A percentile compares a stretch with the other conserved stretches of the same genome.
phyloP scores from a whole-genome alignment of 2,329 filamentous ascomycete genomes.

The Aspergillus sp. region DNA sequence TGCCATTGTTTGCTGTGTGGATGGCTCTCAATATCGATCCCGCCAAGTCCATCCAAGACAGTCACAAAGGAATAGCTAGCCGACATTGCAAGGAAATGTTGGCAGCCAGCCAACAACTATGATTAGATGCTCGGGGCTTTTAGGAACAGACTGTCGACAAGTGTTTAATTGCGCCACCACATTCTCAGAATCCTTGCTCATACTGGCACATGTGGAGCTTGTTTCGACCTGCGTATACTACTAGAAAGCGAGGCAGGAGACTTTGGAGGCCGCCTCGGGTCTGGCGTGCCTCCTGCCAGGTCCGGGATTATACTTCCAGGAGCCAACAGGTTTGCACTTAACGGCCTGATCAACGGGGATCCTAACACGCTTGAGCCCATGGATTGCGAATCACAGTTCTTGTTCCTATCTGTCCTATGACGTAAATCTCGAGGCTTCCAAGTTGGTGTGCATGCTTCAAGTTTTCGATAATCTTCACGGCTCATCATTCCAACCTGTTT shows the following conservation, averaged over 20 bases:
- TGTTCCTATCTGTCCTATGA: not conserved
- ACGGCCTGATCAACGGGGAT: not conserved
- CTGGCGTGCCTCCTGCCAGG: too few species aligned
- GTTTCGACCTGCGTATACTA: not conserved
- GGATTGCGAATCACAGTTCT: not conserved
- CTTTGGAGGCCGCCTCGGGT: not conserved
- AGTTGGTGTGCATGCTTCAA: not conserved
- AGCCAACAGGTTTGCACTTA: not conserved
- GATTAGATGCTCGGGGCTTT: not conserved
- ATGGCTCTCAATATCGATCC: not conserved
- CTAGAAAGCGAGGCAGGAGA: not conserved
- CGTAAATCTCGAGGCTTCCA: not conserved
- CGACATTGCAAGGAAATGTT: not conserved
- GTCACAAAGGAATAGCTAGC: not conserved
- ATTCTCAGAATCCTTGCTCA: not conserved
- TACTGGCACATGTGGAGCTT: constrained; percentile 6
- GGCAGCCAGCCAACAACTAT: not conserved
- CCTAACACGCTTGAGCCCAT: not conserved
- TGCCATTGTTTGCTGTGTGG: not conserved
- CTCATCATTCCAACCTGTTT: not conserved
- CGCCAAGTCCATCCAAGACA: not conserved
- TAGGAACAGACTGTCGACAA: not conserved
- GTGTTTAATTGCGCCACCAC: constrained; percentile 4
- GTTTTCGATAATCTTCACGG: not conserved
- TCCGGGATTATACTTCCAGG: too few species aligned